These are phyloP conservation scores for Rubia tinctorum DNA, from an alignment of 305 asterid species.

Conservation along the genomic window DNA sequence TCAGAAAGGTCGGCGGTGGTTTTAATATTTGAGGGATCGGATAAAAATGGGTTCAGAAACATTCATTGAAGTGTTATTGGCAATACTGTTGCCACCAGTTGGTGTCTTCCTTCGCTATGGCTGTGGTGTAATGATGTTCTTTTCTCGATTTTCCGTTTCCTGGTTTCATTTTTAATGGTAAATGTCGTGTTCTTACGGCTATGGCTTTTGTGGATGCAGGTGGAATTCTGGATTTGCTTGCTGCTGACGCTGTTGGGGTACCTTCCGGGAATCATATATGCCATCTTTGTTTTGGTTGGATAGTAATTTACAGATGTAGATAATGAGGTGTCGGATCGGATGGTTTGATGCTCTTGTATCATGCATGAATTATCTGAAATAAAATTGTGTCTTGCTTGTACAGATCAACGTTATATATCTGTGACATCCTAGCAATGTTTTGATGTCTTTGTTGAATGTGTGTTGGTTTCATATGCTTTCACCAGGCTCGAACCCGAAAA, in stretches of 20 bases:
- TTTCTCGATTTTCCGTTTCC: neutral
- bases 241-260: conserved; percentile 81
- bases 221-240: conserved; percentile 82
- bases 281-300: conserved; percentile 65
- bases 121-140: conserved; percentile 51
- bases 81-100: conserved; percentile 79
- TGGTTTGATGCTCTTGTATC: neutral
- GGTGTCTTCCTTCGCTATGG: conserved; percentile 95
- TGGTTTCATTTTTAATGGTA: neutral
- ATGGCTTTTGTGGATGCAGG: conserved; percentile 34
- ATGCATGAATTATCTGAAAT: neutral
- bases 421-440: neutral
- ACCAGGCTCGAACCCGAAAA: no score
- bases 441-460: neutral
- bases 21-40: neutral
- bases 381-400: neutral
- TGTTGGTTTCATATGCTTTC: neutral
- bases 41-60: conserved; percentile 69
- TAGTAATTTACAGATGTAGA: conserved; percentile 13
- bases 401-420: neutral
- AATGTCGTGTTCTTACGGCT: neutral
- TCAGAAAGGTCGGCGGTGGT: neutral
- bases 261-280: conserved; percentile 83
- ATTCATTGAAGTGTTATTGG: conserved; percentile 69
- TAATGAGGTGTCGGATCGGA: neutral